These are phyloP conservation scores for Xylariaceae sp. DNA, from an alignment of 2,329 filamentous ascomycete genomes.

Conservation along the genomic window DNA sequence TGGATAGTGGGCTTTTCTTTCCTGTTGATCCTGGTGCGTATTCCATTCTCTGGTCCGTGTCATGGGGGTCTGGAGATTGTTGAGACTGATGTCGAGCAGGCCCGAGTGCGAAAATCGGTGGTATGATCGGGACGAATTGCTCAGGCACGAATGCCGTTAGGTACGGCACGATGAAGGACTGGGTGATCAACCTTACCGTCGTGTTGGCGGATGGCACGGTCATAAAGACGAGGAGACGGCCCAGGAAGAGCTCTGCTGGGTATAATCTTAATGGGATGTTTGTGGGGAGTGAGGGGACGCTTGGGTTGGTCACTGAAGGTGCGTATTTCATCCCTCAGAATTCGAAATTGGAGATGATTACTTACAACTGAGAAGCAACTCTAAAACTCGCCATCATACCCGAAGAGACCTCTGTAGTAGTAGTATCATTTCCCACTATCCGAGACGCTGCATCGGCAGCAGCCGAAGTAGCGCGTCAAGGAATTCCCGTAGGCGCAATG, in stretches of 20 bases:
- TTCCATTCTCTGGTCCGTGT: not conserved
- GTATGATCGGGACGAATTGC: constrained; percentile 78
- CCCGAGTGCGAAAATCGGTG: constrained; percentile 69
- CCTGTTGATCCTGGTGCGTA: constrained; percentile 73
- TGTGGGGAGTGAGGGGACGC: constrained; percentile 75
- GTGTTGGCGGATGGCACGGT: constrained; percentile 74
- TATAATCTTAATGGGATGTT: constrained; percentile 81
- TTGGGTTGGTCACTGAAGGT: constrained; percentile 75
- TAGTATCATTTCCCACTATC: constrained; percentile 75
- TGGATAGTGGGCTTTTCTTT: constrained; percentile 77
- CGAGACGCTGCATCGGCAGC: constrained; percentile 72
- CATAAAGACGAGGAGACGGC: constrained; percentile 74
- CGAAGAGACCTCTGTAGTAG: constrained; percentile 71
- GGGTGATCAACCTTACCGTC: constrained; percentile 79
- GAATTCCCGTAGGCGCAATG: constrained; percentile 70
- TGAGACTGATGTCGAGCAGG: constrained; percentile 32
- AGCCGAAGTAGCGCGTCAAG: constrained; percentile 70
- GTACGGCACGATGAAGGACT: constrained; percentile 85
- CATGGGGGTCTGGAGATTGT: constrained; percentile 28
- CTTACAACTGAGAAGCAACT: constrained; percentile 49
- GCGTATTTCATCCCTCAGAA: constrained; percentile 4
- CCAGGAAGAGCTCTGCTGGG: constrained; percentile 75
- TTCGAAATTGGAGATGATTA: not conserved
- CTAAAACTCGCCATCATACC: constrained; percentile 75
- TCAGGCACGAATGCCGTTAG: constrained; percentile 75